Conservation (phyloP, 2,329 filamentous ascomycete species). For the Aureobasidium sp. region DNA sequence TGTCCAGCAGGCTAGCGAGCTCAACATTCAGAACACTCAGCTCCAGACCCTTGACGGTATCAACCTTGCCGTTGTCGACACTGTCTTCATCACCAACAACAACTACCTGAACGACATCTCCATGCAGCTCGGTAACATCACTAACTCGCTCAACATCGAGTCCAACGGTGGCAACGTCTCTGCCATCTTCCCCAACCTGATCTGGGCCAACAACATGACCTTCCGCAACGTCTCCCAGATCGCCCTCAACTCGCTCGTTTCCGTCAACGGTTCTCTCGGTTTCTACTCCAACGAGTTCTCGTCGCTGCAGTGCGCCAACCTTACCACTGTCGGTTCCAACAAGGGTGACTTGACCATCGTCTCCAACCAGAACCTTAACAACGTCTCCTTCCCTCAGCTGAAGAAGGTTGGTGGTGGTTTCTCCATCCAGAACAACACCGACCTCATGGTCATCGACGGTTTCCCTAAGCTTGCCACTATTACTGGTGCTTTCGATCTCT, state of each 20-base stretch:
- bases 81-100: slow-evolving; percentile 88
- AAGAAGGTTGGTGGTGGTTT: slow-evolving; percentile 68
- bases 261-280: slow-evolving; percentile 71
- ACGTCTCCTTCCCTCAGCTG: slow-evolving; percentile 69
- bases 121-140: slow-evolving; percentile 72
- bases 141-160: slow-evolving; percentile 61
- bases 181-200: slow-evolving; percentile 70
- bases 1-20: slow-evolving; percentile 59
- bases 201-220: slow-evolving; percentile 71
- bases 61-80: slow-evolving; percentile 64
- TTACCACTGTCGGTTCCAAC: slow-evolving; percentile 53
- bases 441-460: slow-evolving; percentile 56
- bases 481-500: slow-evolving; percentile 74
- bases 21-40: slow-evolving; percentile 80
- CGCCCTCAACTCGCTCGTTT: slow-evolving; percentile 62
- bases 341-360: slow-evolving; percentile 52
- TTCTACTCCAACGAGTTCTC: slow-evolving; percentile 74
- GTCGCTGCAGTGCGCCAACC: slow-evolving; percentile 58
- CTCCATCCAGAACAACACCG: slow-evolving; percentile 85
- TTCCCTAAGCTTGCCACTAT: slow-evolving; percentile 65
- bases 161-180: slow-evolving; percentile 71
- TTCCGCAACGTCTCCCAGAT: slow-evolving; percentile 74
- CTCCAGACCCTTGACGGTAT: slow-evolving; percentile 73
- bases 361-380: slow-evolving; percentile 53
- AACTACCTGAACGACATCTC: slow-evolving; percentile 65